Percentiles rank a stretch among this genome's conserved stretches.
These are phyloP conservation scores for Fusarium napiforme DNA, from an alignment of 2,329 filamentous ascomycete species.

Conservation along the genomic window DNA sequence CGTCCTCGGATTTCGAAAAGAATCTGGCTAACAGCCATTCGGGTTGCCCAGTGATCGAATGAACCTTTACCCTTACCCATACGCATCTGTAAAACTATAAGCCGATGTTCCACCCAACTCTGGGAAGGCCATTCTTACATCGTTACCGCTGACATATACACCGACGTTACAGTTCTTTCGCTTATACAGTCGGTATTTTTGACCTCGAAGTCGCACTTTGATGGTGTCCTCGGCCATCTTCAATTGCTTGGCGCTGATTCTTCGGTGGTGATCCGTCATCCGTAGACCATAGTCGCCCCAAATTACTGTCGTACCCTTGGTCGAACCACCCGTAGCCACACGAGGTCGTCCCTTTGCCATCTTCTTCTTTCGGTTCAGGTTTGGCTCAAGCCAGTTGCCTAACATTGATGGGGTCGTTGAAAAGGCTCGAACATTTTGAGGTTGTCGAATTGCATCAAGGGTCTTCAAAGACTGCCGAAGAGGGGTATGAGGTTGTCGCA, in stretches of 20 bases:
- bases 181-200: constrained; percentile 93
- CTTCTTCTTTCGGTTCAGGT: constrained; percentile 78
- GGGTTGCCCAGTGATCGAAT: constrained; percentile 95
- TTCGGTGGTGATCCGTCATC: constrained; percentile 91
- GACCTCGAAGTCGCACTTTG: constrained; percentile 84
- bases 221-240: constrained; percentile 95
- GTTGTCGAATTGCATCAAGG: constrained; percentile 48
- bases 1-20: constrained; percentile 93
- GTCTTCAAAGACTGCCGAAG: constrained; percentile 45
- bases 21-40: constrained; percentile 90
- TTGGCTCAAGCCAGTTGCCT: constrained; percentile 86
- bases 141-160: constrained; percentile 95
- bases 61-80: constrained; percentile 99
- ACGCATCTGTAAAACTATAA: constrained; percentile 69
- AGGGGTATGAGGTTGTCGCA: constrained; percentile 53
- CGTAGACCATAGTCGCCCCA: constrained; percentile 97
- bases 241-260: constrained; percentile 86
- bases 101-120: constrained; percentile 11
- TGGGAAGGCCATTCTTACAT: constrained; percentile 62
- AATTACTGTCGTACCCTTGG: constrained; percentile 91
- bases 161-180: constrained; percentile 92
- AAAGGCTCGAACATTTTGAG: constrained; percentile 71
- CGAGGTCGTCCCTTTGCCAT: constrained; percentile 92
- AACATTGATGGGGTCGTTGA: constrained; percentile 71
- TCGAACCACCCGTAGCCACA: constrained; percentile 89